Conservation (phyloP, 768 basidiomycete genomes). For the Postia placenta region DNA sequence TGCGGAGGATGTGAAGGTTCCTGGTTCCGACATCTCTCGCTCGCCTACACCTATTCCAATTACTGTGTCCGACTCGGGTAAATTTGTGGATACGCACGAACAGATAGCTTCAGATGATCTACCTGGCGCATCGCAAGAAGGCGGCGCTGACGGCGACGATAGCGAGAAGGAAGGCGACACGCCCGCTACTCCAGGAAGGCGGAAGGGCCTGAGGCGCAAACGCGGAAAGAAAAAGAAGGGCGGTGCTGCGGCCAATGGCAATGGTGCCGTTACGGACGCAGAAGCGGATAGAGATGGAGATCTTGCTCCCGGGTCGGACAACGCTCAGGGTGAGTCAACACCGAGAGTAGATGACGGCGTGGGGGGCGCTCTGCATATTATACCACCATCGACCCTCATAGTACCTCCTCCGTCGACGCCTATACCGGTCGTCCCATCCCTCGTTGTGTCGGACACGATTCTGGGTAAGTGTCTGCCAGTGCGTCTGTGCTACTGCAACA, state of each 20-base stretch:
- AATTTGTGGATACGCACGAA: conserved; percentile 4
- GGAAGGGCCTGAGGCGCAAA: conserved; percentile 22
- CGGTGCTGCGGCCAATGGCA: conserved; percentile 4
- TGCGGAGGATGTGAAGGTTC: neutral
- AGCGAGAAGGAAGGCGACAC: conserved; percentile 45
- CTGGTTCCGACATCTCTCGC: neutral
- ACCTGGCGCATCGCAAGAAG: conserved; percentile 2
- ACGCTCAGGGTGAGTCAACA: neutral
- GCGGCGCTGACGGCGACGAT: conserved; percentile 32
- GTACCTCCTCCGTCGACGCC: conserved; percentile 19
- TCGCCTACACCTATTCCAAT: neutral
- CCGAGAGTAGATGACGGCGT: conserved; percentile 1
- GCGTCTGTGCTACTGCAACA: neutral
- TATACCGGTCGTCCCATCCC: conserved; percentile 34
- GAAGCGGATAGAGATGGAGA: conserved; percentile 14
- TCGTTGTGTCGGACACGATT: conserved; percentile 67
- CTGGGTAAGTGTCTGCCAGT: conserved; percentile 47
- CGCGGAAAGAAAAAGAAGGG: conserved; percentile 28
- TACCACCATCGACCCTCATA: conserved; percentile 11
- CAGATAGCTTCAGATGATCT: neutral
- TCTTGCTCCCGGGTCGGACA: conserved; percentile 2
- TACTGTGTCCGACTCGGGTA: neutral
- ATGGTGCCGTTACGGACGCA: conserved; percentile 16
- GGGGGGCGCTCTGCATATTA: conserved; percentile 7
- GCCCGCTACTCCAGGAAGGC: conserved; percentile 38